Evolutionary conservation across 208 protist genomes (phyloP), one percentile per base, ranked within the genome.

Genomic region (Trypanosoma scelopori): DNA sequence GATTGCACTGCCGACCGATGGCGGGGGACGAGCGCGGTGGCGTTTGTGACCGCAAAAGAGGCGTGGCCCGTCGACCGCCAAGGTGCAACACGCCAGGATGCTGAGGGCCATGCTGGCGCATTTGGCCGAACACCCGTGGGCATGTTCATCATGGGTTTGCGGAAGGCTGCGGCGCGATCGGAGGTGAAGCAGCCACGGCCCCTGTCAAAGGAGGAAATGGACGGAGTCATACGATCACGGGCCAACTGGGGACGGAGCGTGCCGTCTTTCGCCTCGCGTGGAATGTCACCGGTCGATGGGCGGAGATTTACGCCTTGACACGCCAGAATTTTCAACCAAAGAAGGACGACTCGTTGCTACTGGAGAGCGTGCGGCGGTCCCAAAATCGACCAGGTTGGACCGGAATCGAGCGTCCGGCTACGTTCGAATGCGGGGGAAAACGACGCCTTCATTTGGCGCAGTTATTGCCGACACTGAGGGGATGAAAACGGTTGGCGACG

Each of bases 1-100:
- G 49, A 6, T 5, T 7, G 7, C 49, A 53, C 49, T 1, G 23
- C 12, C 7, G 32, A 32, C 7, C 20, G 3, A 53, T 53, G 49
- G 32, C 25, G 12, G 23, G 32, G 13, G 49, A 53, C n/a, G 49
- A 65, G 46, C 9, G 59, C 59, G 3, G 42, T 39, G 11, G 41
- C 42, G 9, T 65, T 65, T 55, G n/a, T 65, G 20, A 18, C 30
- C 13, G 0, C 41, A 27, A 65, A 65, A 11, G 27, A 65, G n/a
- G n/a, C 13, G 35, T 47, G 42, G 50, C 46, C 9, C 42, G n/a
- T n/a, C 46, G 12, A 18, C 59, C 16, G 55, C 59, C 12, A 1
- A 39, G 45, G 6, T 65, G 5, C 59, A 65, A n/a, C 32, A 65
- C 30, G 59, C 59, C 3, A 0, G 49, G 5, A 35, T 32, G 49